Evolutionary conservation across 352 stramenopile genomes (phyloP), one percentile per base, ranked within the genome.

Genomic region (Elongisporangium anandrum): DNA sequence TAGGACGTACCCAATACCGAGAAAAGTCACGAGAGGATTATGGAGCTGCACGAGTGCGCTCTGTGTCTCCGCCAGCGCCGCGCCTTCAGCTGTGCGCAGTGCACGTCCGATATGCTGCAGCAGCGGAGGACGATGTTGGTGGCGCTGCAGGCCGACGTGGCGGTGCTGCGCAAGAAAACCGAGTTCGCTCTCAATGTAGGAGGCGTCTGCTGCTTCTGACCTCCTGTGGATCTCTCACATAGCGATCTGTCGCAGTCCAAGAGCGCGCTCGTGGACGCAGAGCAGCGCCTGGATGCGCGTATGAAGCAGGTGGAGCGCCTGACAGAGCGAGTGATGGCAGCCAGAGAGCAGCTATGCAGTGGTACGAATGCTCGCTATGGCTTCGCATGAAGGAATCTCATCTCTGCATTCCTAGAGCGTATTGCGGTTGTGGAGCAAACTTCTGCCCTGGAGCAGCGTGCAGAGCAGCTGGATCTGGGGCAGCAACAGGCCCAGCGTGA

Each of bases 121-220:
- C 81, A 92, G 60, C 78, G 83, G 50, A 71, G 81, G 54, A 92
- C 80, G 8, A 92, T 93, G 79, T 57, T 94, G 19, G 64, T 70
- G 8, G 83, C 75, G 10, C 69, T 94, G 24, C 80, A 90, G 56
- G 85, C 85, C 3, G 85, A 94, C 54, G 75, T 95, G 48, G 79
- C 81, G 2, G 81, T 93, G 52, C 64, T 93, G 57, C 80, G 83
- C 57, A 88, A 91, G 61, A 93, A 95, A 62, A 78, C 80, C 22
- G 79, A 85, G 66, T 81, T 74, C 39, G 72, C 81, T 29, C 68
- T 92, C 29, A 85, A 75, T 26, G 81, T 92, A 55, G 52, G 77
- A 55, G 50, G 20, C 49, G n/a, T 49, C 47, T 39, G 13, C 15
- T 16, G 21, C 12, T 54, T 39, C 12, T 59, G 20, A 12, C 16